Evolutionary conservation across 768 basidiomycete species (phyloP), one percentile per base, ranked within the genome.

Genomic region (Suillus occidentalis): DNA sequence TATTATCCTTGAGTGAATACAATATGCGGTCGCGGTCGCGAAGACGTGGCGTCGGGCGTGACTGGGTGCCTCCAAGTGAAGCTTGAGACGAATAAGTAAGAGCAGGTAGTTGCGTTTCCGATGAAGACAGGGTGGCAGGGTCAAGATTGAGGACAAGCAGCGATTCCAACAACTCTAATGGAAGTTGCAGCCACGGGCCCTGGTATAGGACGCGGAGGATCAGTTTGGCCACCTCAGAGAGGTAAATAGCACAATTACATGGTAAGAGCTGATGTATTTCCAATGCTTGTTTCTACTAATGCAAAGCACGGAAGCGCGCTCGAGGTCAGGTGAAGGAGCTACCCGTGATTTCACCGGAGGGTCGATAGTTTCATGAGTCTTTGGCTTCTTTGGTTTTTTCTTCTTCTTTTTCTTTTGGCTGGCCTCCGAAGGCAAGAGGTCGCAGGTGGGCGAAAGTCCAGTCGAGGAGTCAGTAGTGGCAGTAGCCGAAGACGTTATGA

Each of bases 231-330:
- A 43, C 53, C 37, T 39, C 5, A 55, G 36, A 34, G 40, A 34
- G 59, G 64, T 10, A 31, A 8, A 42, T 62, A 63, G 28, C 50
- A 65, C 68, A 87, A 89, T 65, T 79, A 93, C 92, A 75, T 94
- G 92, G 75, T 92, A 94, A 28, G 93, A 93, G 77, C 91, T 93
- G 78, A 95, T 95, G 72, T 94, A 95, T 36, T 89, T 87, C 94
- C 94, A 95, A 72, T 96, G 94, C 76, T 96, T 96, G 80, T 95
- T 95, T 69, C 94, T 85, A 78, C 90, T 92, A 70, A 96, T 95
- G 74, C 90, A 92, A 4, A 95, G 83, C 42, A 90, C 86, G 0
- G 89, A 83, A 18, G 86, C 86, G 53, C 85, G 84, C 42, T 79
- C 75, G 53, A 77, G 79, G 36, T 84, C 84, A 36, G 77, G 76